Conservation (phyloP, 2,329 filamentous ascomycete genomes). For the Dothistroma pini region DNA sequence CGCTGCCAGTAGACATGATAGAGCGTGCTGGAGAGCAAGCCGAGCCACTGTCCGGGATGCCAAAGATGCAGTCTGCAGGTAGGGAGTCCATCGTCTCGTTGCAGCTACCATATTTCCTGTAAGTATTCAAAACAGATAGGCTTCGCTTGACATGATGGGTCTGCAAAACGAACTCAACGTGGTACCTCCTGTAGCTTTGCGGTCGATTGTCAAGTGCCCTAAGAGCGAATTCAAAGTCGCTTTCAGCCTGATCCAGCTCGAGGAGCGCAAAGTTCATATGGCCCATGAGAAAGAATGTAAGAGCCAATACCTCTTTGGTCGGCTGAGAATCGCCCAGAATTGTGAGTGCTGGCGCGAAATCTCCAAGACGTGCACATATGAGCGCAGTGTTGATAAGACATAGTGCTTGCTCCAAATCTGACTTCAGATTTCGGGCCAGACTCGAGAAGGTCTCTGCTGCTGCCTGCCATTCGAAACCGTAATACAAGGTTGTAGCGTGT, state of each 20-base stretch:
- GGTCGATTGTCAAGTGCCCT: slow-evolving; percentile 13
- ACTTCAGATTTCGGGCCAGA: slow-evolving; percentile 21
- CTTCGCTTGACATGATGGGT: slow-evolving; percentile 13
- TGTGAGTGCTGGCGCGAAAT: slow-evolving; percentile 25
- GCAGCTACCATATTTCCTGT: slow-evolving; percentile 1
- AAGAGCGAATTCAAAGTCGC: slow-evolving; percentile 24
- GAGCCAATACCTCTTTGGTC: slow-evolving; percentile 14
- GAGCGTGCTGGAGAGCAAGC: not conserved
- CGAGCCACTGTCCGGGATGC: slow-evolving; percentile 2
- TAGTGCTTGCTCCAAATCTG: slow-evolving; percentile 15
- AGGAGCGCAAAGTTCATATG: slow-evolving; percentile 28
- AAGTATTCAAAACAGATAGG: slow-evolving; percentile 9
- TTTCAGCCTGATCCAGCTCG: slow-evolving; percentile 19
- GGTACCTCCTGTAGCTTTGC: slow-evolving; percentile 14
- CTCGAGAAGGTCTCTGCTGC: slow-evolving; percentile 28
- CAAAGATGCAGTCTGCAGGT: slow-evolving; percentile 29
- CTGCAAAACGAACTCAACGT: slow-evolving; percentile 26
- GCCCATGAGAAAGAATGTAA: slow-evolving; percentile 32
- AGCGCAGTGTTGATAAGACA: slow-evolving; percentile 32
- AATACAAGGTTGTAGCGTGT: slow-evolving; percentile 32
- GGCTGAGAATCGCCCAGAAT: slow-evolving; percentile 25
- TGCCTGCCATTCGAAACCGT: slow-evolving; percentile 33
- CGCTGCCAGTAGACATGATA: not conserved
- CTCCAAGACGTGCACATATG: slow-evolving; percentile 31
- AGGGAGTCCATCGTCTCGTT: slow-evolving; percentile 16